These are phyloP conservation scores for Amniculicola lignicola DNA, from an alignment of 495 filamentous ascomycete genomes.

Conservation along the genomic window DNA sequence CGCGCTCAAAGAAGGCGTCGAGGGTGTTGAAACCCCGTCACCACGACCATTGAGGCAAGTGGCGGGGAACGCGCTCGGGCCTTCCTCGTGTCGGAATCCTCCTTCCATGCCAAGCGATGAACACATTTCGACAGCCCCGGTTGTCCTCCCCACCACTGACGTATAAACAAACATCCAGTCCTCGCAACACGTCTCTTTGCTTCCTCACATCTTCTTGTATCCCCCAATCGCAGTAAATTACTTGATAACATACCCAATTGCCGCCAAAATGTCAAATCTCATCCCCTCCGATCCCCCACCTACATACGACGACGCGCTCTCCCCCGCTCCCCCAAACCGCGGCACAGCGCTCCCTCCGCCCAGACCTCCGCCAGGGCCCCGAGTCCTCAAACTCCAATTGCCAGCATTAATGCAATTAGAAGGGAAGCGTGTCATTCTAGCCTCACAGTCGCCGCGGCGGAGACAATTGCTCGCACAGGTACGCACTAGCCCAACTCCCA, in stretches of 20 bases:
- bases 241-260: conserved; percentile 1
- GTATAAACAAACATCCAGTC: too few species aligned
- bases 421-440: conserved; percentile 75
- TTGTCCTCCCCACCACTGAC: too few species aligned
- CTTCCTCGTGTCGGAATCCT: too few species aligned
- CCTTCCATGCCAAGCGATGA: too few species aligned
- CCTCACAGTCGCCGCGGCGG: conserved; percentile 80
- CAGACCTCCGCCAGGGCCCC: conserved; percentile 40
- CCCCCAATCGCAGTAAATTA: too few species aligned
- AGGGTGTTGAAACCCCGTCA: too few species aligned
- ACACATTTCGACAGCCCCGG: too few species aligned
- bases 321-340: background rate
- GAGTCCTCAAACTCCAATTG: conserved; percentile 65
- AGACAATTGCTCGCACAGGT: conserved; percentile 70
- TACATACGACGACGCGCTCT: conserved; percentile 34
- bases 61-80: too few species aligned
- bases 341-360: conserved; percentile 12
- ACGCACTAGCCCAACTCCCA: conserved; percentile 24
- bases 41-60: too few species aligned
- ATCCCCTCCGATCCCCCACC: conserved; percentile 40
- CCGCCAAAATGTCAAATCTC: conserved; percentile 28
- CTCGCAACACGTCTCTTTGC: too few species aligned
- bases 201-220: too few species aligned
- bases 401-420: conserved; percentile 71
- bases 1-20: too few species aligned